phyloP scores from a whole-genome alignment of 176 grass and related monocot species.

The Eleusine coracana region DNA sequence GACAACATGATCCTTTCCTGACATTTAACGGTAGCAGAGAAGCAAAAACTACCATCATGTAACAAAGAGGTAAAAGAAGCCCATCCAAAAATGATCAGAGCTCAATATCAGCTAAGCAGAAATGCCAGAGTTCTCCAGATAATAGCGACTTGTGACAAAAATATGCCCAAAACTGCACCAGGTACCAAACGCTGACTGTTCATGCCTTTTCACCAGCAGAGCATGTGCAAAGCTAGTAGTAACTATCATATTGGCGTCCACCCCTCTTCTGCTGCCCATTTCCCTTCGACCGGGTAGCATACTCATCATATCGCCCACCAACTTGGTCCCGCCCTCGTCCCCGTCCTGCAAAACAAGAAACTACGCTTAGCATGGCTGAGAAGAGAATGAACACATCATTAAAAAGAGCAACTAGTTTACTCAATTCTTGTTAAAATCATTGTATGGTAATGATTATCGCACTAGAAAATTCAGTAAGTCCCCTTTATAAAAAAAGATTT shows the following conservation, averaged over 20 bases:
- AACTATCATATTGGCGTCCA: slow-evolving; percentile 47
- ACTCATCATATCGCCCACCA: slow-evolving; percentile 49
- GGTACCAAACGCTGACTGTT: slow-evolving; percentile 14
- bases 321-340: slow-evolving; percentile 52
- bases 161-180: slow-evolving; percentile 34
- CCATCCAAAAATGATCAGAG: slow-evolving; percentile 32
- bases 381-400: slow-evolving; percentile 10
- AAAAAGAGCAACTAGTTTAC: neutral
- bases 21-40: slow-evolving; percentile 2
- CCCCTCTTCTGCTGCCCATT: slow-evolving; percentile 43
- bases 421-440: slow-evolving; percentile 7
- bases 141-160: slow-evolving; percentile 44
- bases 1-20: slow-evolving; percentile 7
- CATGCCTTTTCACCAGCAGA: slow-evolving; percentile 22
- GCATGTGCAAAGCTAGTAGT: slow-evolving; percentile 16
- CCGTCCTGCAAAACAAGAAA: slow-evolving; percentile 40
- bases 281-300: slow-evolving; percentile 43
- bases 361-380: neutral
- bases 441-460: slow-evolving; percentile 2
- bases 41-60: slow-evolving; percentile 36
- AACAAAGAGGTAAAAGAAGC: slow-evolving; percentile 27
- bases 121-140: slow-evolving; percentile 18
- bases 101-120: slow-evolving; percentile 18
- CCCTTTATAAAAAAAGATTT: neutral
- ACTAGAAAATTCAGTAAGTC: neutral